Evolutionary conservation across 2,329 filamentous ascomycete genomes (phyloP), one percentile per base, ranked within the genome.

Genomic region (Colletotrichum cereale): DNA sequence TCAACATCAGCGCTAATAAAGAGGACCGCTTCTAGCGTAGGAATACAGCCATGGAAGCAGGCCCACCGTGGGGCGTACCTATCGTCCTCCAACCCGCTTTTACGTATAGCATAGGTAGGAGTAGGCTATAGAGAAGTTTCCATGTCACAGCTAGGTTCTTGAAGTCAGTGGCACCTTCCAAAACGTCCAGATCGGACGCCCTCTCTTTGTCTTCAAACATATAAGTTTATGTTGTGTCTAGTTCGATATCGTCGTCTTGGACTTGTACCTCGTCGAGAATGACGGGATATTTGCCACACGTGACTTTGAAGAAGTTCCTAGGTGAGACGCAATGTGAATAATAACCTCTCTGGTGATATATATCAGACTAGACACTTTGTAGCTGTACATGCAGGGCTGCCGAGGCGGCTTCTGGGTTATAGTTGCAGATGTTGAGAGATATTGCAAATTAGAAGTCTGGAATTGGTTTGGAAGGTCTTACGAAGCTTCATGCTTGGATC

Each of bases 41-140:
- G 42, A 12, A 62, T 34, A 3, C 29, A 40, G 42, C 64, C 50
- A 40, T 58, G 26, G 29, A 67, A 67, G 26, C 48, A 53, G 16
- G 40, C 52, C 57, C 64, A 57, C 18, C 64, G 44, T 16, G 62
- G 42, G 11, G 57, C 57, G 26, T 71, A 67, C 52, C 68, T 62
- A 26, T 67, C 40, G 36, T 58, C 44, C 29, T 62, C 10, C 26
- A 31, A 21, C 5, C 50, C 34, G 29, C 50, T 55, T 42, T 24
- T 44, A 24, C 7, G 26, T 71, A 71, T 3, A 71, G 21, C 48
- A 34, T 16, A 5, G 48, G 31, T 16, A 29, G 26, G 14, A 71
- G 16, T 5, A 56, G 34, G 8, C 48, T 16, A 50, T 50, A 57
- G 14, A 71, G 34, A 16, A 16, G 24, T 21, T 14, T 67, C n/a